Percentiles rank a stretch among this genome's conserved stretches.
Evolutionary conservation across 2,329 filamentous ascomycete genomes (phyloP).

Genomic region (Metarhizium guizhouense): DNA sequence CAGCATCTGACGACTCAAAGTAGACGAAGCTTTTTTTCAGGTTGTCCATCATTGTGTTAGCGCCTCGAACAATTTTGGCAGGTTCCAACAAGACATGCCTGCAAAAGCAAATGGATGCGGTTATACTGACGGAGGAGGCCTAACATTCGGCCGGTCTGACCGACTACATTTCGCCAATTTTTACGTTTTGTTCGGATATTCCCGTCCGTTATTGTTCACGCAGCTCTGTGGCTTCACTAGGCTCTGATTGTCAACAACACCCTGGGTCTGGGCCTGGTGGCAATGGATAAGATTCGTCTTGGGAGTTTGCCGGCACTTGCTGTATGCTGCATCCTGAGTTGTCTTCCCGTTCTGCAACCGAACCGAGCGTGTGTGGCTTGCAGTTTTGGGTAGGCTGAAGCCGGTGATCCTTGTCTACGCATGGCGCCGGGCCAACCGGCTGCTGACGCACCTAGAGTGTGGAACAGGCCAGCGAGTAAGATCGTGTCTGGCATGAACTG

Average conservation of each 20-base stretch:
- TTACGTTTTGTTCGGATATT: neutral
- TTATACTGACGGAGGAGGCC: neutral
- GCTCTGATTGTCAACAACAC: neutral
- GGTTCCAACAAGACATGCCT: neutral
- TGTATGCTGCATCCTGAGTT: neutral
- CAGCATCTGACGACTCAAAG: neutral
- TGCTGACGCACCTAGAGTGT: neutral
- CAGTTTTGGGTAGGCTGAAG: neutral
- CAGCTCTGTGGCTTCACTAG: neutral
- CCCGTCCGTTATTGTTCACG: neutral
- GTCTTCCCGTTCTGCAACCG: neutral
- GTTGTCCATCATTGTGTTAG: neutral
- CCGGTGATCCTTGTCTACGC: constrained; percentile 1
- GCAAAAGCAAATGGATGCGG: neutral
- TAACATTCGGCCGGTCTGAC: too few species aligned
- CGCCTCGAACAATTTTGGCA: neutral
- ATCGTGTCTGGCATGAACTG: neutral
- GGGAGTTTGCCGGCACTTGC: neutral
- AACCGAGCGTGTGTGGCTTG: neutral
- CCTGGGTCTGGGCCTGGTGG: neutral
- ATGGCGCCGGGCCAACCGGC: neutral
- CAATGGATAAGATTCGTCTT: neutral
- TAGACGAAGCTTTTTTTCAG: neutral
- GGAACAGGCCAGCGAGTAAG: neutral
- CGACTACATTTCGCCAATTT: too few species aligned